Percentiles rank a stretch among this genome's conserved stretches.
These are phyloP conservation scores for Mimosa bimucronata DNA, from an alignment of 306 rosid genomes.

Conservation along the genomic window DNA sequence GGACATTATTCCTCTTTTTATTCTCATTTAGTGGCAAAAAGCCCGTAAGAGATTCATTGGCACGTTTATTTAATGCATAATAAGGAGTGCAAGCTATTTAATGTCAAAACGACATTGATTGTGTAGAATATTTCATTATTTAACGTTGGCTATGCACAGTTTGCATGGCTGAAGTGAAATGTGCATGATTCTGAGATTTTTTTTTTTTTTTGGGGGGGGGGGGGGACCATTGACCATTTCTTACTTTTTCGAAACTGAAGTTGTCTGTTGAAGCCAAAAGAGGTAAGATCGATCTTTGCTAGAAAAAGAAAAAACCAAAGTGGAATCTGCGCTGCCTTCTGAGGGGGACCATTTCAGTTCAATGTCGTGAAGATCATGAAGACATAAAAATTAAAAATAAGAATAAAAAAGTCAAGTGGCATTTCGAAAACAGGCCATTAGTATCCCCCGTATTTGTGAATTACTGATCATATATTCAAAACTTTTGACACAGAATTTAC, in stretches of 20 bases:
- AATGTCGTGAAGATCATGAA: not conserved
- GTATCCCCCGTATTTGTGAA: not conserved
- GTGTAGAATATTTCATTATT: not conserved
- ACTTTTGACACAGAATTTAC: not conserved
- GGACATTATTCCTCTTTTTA: not conserved
- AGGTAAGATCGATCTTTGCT: not conserved
- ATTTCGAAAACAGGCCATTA: not conserved
- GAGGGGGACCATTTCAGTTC: conserved; percentile 18
- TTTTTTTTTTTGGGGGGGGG: too few species aligned
- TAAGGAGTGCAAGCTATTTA: not conserved
- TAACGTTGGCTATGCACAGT: not conserved
- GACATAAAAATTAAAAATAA: not conserved
- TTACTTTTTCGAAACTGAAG: not conserved
- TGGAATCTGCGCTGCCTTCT: not conserved
- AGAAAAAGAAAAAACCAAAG: not conserved
- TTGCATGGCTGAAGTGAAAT: not conserved
- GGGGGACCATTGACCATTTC: not conserved
- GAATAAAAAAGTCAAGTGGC: not conserved
- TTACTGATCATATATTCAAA: not conserved
- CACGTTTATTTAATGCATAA: not conserved
- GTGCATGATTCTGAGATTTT: not conserved
- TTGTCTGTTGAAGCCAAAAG: not conserved
- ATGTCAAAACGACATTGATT: not conserved
- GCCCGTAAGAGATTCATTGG: not conserved
- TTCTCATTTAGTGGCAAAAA: not conserved